Evolutionary conservation across 2,329 filamentous ascomycete species (phyloP).

Genomic region (Penicillium sp.): DNA sequence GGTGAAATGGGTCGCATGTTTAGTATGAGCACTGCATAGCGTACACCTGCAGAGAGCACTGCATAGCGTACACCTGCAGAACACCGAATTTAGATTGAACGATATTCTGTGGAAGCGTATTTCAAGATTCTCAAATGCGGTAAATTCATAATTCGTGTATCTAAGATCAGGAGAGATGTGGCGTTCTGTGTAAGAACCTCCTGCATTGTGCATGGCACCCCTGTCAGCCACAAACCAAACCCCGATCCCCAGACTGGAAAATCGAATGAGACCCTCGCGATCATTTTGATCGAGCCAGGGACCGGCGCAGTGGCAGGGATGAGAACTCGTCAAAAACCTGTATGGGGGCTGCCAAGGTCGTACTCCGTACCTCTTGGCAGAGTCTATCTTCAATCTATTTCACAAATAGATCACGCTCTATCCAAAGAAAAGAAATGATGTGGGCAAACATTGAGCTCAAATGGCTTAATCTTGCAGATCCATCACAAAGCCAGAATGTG

Average conservation of each 20-base stretch:
- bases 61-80: background rate
- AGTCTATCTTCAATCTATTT: background rate
- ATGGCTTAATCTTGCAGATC: background rate
- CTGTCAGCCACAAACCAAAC: conserved; percentile 1
- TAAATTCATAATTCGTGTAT: background rate
- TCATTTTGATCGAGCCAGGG: background rate
- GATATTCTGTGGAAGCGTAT: background rate
- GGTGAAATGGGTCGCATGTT: background rate
- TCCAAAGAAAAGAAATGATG: background rate
- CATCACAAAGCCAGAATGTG: background rate
- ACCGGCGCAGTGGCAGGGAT: background rate
- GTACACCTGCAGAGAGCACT: background rate
- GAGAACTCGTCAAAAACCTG: background rate
- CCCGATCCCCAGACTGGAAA: background rate
- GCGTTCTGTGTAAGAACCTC: conserved; percentile 8
- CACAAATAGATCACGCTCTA: background rate
- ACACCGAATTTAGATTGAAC: background rate
- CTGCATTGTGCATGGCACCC: conserved; percentile 10
- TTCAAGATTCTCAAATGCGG: background rate
- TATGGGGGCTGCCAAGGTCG: background rate
- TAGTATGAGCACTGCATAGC: too few relatives aligned
- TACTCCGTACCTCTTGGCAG: background rate
- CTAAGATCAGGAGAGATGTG: conserved; percentile 11
- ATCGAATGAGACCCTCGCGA: background rate
- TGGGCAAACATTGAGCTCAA: background rate